phyloP scores from a whole-genome alignment of 352 stramenopile species.

The Phytophthora quininea region DNA sequence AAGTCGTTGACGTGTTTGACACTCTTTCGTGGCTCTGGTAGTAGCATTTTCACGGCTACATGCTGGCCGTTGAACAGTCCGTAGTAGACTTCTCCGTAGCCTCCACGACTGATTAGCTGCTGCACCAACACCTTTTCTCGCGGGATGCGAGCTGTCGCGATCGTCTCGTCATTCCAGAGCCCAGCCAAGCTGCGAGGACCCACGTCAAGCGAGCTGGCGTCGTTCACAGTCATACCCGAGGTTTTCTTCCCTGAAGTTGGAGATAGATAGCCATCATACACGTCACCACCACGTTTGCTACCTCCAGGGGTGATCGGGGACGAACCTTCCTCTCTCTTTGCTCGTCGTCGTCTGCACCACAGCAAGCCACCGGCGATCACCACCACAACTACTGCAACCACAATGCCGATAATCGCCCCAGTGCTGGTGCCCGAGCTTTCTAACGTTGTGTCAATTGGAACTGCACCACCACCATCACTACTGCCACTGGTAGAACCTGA shows the following conservation, averaged over 20 bases:
- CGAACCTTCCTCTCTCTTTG: too few species aligned
- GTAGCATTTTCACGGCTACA: conserved; percentile 35
- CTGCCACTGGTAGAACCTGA: not conserved
- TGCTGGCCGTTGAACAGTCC: conserved; percentile 18
- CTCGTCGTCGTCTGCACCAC: not conserved
- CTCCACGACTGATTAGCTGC: conserved; percentile 30
- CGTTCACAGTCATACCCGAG: not conserved
- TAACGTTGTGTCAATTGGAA: not conserved
- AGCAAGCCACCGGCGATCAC: conserved; percentile 3
- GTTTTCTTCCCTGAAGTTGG: conserved; percentile 2
- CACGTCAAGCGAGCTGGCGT: conserved; percentile 3
- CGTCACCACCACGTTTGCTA: not conserved
- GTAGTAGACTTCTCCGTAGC: conserved; percentile 33
- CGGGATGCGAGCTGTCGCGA: conserved; percentile 32
- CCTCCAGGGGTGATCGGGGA: too few species aligned
- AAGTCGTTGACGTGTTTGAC: conserved; percentile 30
- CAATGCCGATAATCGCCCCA: conserved; percentile 17
- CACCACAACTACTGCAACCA: conserved; percentile 5
- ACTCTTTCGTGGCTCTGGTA: conserved; percentile 20
- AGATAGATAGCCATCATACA: not conserved
- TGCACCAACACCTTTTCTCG: conserved; percentile 28
- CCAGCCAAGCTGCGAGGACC: conserved; percentile 7
- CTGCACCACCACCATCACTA: not conserved
- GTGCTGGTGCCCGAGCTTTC: not conserved
- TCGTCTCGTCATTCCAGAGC: conserved; percentile 32